Conservation (phyloP, 2,329 filamentous ascomycete species). For the Lecanosticta acicola region DNA sequence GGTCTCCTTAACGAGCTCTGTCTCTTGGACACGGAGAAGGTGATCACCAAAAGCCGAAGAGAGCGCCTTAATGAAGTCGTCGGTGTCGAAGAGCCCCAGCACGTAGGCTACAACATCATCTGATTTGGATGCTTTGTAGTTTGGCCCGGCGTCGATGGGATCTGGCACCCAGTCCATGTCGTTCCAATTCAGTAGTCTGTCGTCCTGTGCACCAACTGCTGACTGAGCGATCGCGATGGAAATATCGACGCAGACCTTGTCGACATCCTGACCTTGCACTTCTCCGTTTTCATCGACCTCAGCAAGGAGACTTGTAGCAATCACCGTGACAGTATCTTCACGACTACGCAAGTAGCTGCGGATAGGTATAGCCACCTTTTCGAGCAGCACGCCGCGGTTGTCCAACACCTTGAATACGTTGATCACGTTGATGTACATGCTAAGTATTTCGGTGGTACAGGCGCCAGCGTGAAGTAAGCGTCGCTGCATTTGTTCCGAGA, state of each 20-base stretch:
- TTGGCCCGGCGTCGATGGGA: conserved; percentile 81
- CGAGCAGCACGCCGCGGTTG: conserved; percentile 69
- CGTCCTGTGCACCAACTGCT: conserved; percentile 45
- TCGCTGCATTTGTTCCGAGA: conserved; percentile 59
- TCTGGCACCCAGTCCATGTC: conserved; percentile 93
- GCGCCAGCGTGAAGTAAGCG: conserved; percentile 69
- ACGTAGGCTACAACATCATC: conserved; percentile 90
- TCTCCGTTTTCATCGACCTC: conserved; percentile 47
- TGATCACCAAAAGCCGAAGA: conserved; percentile 83
- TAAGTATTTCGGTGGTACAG: conserved; percentile 69
- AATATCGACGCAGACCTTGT: conserved; percentile 57
- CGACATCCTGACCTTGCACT: conserved; percentile 37
- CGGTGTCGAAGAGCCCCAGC: conserved; percentile 79
- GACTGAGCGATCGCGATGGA: conserved; percentile 60
- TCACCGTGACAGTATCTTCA: conserved; percentile 71
- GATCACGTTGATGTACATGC: conserved; percentile 74
- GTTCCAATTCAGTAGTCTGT: conserved; percentile 74
- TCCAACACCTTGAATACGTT: conserved; percentile 70
- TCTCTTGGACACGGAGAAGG: conserved; percentile 57
- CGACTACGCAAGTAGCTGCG: conserved; percentile 71
- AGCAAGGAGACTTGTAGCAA: conserved; percentile 67
- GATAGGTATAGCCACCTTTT: conserved; percentile 66
- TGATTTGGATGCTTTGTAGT: conserved; percentile 82
- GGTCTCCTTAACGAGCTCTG: conserved; percentile 69
- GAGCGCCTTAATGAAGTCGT: conserved; percentile 93